Evolutionary conservation across 2,329 filamentous ascomycete genomes (phyloP), one percentile per base, ranked within the genome.

Genomic region (Hirsutella rhossiliensis): DNA sequence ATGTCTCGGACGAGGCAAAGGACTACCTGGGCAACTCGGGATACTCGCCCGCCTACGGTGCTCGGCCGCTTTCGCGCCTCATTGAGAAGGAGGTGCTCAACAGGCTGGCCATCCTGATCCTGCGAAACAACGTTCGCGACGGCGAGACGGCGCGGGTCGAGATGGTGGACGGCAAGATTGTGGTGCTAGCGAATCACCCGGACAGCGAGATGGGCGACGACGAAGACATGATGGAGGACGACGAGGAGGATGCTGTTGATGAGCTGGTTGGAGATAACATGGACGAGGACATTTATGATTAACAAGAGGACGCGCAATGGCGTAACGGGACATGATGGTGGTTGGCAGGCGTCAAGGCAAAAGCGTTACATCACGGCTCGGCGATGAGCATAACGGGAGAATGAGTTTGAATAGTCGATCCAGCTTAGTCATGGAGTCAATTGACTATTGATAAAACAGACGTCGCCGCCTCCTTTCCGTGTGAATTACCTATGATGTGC

Each of bases 31-130:
- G 88, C 54, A 79, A 77, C 36, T 85, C 89, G 1, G 92, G 92
- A 11, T 98, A 98, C 69, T 94, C 87, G 13, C 92, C 92, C 1
- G 88, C 87, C 1, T 98, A 98, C 57, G 92, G 92, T 63, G 92
- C 92, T 36, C 78, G 92, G 46, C 92, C 92, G 31, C 69, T 98
- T 19, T 80, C 83, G 17, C 78, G 92, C 43, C 77, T 98, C 47
- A 96, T 98, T 54, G 92, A 98, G 71, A 92, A 92, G 67, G 92
- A 98, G 64, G 87, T 98, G 3, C 79, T 98, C 56, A 98, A 98
- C 66, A 81, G 82, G 41, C 71, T 98, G 50, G 92, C 92, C 2
- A 85, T 98, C 36, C 75, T 97, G 50, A 94, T 98, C 50, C 73
- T 98, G 20, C 78, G 88, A 50, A 87, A 87, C 50, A 80, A 77